Base-by-base conservation (phyloP, 768 basidiomycete species). In the Lenzites betulinus region DNA sequence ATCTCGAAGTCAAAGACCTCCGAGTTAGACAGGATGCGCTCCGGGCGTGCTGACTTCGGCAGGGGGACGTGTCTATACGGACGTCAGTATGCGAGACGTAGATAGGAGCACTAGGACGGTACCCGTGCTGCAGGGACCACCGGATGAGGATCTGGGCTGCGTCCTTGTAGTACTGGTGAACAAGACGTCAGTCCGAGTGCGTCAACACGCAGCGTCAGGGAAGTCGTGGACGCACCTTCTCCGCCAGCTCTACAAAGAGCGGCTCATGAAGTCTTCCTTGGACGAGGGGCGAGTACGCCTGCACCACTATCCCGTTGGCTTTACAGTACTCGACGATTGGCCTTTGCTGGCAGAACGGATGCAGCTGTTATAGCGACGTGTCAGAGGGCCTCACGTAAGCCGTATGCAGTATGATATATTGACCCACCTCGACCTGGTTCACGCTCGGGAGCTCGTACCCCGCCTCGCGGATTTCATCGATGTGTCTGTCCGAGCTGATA, bases 41-140 rank as follows among this genome's bases (percentile, higher is more conserved):
- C 47, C 26, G 47, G 47, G 47, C 47, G 47, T 6, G 47, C 47
- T 2, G 47, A 49, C 15, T 49, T 49, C 11, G 47, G 47, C 2
- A 49, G 26, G 26, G 47, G 47, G 6, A 49, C 26, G 8, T 49
- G 47, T 8, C 47, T 49, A 25, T 8, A 22, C 28, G 18, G 8
- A 15, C 16, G 26, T 49, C 15, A 49, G 47, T 13, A 4, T 49
- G 26, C 26, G 26, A 30, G 11, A 5, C 30, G 16, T 26, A 9
- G 5, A 12, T 33, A 7, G 30, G 18, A 22, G 54, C 20, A 3
- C 20, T n/a, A 12, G 23, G 33, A 26, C 9, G 75, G 83, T 35
- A 90, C 89, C 85, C 86, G 67, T 83, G 84, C 71, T 97, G 95
- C 35, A 98, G 75, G 35, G 93, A 95, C 92, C 94, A 97, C 26